Evolutionary conservation across 1,284 basidiomycete genomes (phyloP), one percentile per base, ranked within the genome.

Genomic region (Leccinum subspadiceum): DNA sequence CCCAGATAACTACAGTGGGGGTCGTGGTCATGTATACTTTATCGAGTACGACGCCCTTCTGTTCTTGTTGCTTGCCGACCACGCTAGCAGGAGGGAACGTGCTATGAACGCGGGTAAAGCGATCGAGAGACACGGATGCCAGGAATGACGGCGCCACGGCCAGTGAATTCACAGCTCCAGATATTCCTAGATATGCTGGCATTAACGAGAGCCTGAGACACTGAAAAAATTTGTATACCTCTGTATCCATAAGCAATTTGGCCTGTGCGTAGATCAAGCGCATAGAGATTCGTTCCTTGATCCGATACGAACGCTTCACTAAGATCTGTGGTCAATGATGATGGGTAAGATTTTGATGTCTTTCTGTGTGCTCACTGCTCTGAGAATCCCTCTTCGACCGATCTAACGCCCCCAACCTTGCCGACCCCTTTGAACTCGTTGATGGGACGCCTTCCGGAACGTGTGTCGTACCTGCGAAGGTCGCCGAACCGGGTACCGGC

Each of bases 281-380:
- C 81, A 56, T 82, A 87, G 1, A 95, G 71, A 66, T 85, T 85
- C 48, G 81, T 84, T 4, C 86, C 86, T 59, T 82, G 79, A 72
- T 96, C 94, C 5, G 89, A 80, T 52, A 90, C 80, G 69, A 93
- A 94, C 1, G 85, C 73, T 72, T 95, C 89, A 68, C 93, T 94
- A 50, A 13, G 44, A 58, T 24, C 22, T 29, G 33, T 22, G 50
- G 33, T 57, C n/a, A 57, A 29, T 13, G 31, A 20, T 37, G 12
- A 51, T 41, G 26, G 15, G 1, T 9, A 31, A 49, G 22, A 24
- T 6, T n/a, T 26, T 46, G 5, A 17, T 49, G 39, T 24, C 17
- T 44, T 41, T 33, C 58, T 24, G 26, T 57, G 31, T 58, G 78
- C 90, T 62, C 68, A 94, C 93, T 94, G 78, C 54, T 92, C 89